Conservation (phyloP, 805 yeast species). For the Lipomyces yamadae region DNA sequence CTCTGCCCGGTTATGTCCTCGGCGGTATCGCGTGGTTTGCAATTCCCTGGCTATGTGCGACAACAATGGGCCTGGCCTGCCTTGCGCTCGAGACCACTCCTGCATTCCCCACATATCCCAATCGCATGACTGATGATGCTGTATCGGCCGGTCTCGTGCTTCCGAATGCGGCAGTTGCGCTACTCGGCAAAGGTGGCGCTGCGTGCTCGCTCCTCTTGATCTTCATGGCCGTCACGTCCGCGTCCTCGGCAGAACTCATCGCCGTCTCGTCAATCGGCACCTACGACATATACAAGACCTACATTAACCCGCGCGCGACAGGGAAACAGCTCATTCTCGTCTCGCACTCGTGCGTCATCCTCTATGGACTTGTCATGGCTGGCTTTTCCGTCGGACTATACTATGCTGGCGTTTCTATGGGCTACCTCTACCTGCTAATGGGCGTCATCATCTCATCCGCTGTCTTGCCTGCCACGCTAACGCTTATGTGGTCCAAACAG, state of each 20-base stretch:
- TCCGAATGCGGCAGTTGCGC: conserved; percentile 74
- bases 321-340: conserved; percentile 68
- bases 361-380: conserved; percentile 64
- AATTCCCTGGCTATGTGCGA: conserved; percentile 49
- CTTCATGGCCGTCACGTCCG: conserved; percentile 87
- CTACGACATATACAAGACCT: conserved; percentile 77
- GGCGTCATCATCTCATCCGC: conserved; percentile 66
- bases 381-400: conserved; percentile 78
- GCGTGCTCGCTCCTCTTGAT: conserved; percentile 73
- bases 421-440: conserved; percentile 80
- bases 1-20: conserved; percentile 52
- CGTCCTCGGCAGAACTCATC: conserved; percentile 83
- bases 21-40: conserved; percentile 56
- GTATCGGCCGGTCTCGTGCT: conserved; percentile 67
- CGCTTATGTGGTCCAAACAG: conserved; percentile 61
- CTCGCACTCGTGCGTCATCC: conserved; percentile 66
- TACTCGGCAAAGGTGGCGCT: conserved; percentile 85
- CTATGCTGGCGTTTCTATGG: conserved; percentile 83
- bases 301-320: conserved; percentile 72
- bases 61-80: conserved; percentile 49
- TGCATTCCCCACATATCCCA: conserved; percentile 78
- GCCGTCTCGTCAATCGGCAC: conserved; percentile 81
- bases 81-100: conserved; percentile 63
- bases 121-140: conserved; percentile 63
- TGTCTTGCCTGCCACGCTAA: conserved; percentile 54